Evolutionary conservation across 2,329 filamentous ascomycete genomes (phyloP), one percentile per base, ranked within the genome.

Genomic region (Emericellopsis atlantica): DNA sequence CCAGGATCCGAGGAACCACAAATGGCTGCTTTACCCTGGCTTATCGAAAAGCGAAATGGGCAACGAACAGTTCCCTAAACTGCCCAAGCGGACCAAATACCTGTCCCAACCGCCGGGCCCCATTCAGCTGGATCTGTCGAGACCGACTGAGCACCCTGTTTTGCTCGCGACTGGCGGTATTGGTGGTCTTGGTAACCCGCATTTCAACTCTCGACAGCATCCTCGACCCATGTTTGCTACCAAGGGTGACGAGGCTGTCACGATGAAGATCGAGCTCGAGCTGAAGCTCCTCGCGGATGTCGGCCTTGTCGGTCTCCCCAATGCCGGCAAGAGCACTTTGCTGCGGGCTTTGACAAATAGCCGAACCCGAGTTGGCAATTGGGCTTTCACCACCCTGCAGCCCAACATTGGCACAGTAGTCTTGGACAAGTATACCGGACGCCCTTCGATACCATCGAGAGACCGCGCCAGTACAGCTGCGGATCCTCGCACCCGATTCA

Each of bases 331-430:
- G 63, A 93, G 85, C 56, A 96, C 92, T 0, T 71, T 98, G 2
- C 72, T 96, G 14, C 80, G 92, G 15, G 81, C 89, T 4, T 66
- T 98, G 51, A 94, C 81, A 51, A 89, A 89, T 58, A 93, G 85
- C 56, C 81, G 88, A 44, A 86, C 92, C 2, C 77, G 92, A 32
- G 79, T 98, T 24, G 92, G 92, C 33, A 81, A 84, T 57, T 98
- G 92, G 92, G 90, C 88, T 9, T 98, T 98, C 58, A 98, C 92
- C 4, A 98, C 92, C 0, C 70, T 98, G 8, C 82, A 89, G 50
- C 92, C 92, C 3, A 95, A 94, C 50, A 93, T 98, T 41, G 92
- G 92, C 39, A 98, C 92, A 1, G 87, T 98, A 6, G 82, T 96
- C 12, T 74, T 98, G 10, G 92, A 98, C 59, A 77, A 89, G 56